Evolutionary conservation across 176 grass and related monocot species (phyloP).

Genomic region (Oryza meridionalis): DNA sequence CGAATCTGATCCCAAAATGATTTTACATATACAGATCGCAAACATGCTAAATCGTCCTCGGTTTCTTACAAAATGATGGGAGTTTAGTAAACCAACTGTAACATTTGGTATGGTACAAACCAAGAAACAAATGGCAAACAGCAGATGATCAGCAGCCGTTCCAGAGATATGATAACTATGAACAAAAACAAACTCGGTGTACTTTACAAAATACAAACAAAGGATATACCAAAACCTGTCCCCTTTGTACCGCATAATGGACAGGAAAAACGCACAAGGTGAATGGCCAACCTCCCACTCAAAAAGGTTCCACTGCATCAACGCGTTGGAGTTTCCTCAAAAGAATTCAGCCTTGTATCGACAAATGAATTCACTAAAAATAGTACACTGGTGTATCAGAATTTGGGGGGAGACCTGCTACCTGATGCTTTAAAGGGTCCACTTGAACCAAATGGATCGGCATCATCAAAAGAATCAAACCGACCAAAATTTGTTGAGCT

Average conservation of each 20-base stretch:
- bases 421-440: conserved; percentile 91
- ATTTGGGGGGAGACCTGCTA: conserved; percentile 58
- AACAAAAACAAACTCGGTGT: conserved; percentile 16
- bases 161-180: conserved; percentile 38
- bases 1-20: background rate
- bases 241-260: conserved; percentile 37
- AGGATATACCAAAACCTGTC: conserved; percentile 29
- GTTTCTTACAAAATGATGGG: conserved; percentile 6
- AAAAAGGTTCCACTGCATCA: conserved; percentile 12
- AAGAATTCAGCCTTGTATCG: conserved; percentile 22
- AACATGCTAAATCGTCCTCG: background rate
- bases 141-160: background rate
- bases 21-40: background rate
- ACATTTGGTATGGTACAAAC: conserved; percentile 17
- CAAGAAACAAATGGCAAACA: background rate
- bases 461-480: conserved; percentile 97
- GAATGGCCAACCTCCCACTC: background rate
- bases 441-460: conserved; percentile 86
- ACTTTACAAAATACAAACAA: conserved; percentile 35
- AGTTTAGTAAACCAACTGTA: background rate
- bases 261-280: conserved; percentile 39
- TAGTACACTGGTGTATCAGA: conserved; percentile 43
- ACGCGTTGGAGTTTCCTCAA: conserved; percentile 13
- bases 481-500: conserved; percentile 65
- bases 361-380: conserved; percentile 28